These are phyloP conservation scores for carrot (Daucus carota) DNA, from an alignment of 129 eudicot species.

Conservation along the genomic window DH1_v3.0 NC_030382.2:33200501-33201000, in stretches of 20 bases:
- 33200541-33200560: background rate
- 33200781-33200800: constrained; percentile 23
- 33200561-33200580: background rate
- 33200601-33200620: background rate
- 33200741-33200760: background rate
- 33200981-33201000: background rate
- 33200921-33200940: constrained; percentile 38
- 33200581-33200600: background rate
- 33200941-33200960: constrained; percentile 9
- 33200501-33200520: too few relatives aligned
- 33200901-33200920: constrained; percentile 28
- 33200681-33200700: background rate
- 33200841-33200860: constrained; percentile 29
- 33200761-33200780: constrained; percentile 43
- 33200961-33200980: background rate
- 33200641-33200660: background rate
- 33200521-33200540: too few relatives aligned
- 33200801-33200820: constrained; percentile 20
- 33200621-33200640: background rate
- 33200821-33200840: constrained; percentile 33
- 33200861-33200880: constrained; percentile 29
- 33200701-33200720: background rate
- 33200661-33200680: too few relatives aligned
- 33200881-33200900: constrained; percentile 34
- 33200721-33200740: background rate